phyloP scores from a whole-genome alignment of 768 basidiomycete genomes.

The Auriscalpium orientale region DNA sequence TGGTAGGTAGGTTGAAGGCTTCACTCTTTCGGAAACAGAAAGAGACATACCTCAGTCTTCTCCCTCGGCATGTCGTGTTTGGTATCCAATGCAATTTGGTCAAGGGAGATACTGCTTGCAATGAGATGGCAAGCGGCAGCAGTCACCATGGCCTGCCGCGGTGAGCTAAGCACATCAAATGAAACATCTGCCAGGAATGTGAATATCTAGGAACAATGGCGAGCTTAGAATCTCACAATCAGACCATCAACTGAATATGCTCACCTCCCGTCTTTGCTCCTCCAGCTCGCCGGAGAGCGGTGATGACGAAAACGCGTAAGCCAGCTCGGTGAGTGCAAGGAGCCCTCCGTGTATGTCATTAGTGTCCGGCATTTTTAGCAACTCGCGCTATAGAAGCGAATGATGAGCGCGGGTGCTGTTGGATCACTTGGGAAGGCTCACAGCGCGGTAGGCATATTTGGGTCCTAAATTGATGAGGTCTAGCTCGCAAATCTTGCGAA shows the following conservation, averaged over 20 bases:
- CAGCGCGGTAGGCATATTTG: constrained; percentile 41
- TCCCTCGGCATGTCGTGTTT: too few species aligned
- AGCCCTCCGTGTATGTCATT: constrained; percentile 77
- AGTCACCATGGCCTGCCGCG: constrained; percentile 66
- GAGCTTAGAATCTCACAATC: neutral
- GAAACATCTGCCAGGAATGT: constrained; percentile 48
- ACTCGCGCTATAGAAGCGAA: constrained; percentile 33
- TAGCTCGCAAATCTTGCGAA: constrained; percentile 57
- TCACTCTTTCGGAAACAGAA: too few species aligned
- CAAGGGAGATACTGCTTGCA: constrained; percentile 50
- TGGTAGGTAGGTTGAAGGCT: too few species aligned
- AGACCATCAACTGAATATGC: neutral
- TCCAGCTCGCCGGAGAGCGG: constrained; percentile 2
- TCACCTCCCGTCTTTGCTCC: constrained; percentile 35
- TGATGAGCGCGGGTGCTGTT: neutral
- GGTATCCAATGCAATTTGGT: constrained; percentile 38
- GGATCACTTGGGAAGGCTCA: constrained; percentile 25
- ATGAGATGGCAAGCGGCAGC: constrained; percentile 69
- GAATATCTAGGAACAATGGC: constrained; percentile 48
- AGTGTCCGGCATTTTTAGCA: constrained; percentile 58
- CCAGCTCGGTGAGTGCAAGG: constrained; percentile 66
- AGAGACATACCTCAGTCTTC: too few species aligned
- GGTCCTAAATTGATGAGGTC: constrained; percentile 51
- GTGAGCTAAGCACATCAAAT: constrained; percentile 48
- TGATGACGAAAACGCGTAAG: constrained; percentile 42